Evolutionary conservation across 495 filamentous ascomycete species (phyloP), one percentile per base, ranked within the genome.

Genomic region (Aspergillus haitiensis): DNA sequence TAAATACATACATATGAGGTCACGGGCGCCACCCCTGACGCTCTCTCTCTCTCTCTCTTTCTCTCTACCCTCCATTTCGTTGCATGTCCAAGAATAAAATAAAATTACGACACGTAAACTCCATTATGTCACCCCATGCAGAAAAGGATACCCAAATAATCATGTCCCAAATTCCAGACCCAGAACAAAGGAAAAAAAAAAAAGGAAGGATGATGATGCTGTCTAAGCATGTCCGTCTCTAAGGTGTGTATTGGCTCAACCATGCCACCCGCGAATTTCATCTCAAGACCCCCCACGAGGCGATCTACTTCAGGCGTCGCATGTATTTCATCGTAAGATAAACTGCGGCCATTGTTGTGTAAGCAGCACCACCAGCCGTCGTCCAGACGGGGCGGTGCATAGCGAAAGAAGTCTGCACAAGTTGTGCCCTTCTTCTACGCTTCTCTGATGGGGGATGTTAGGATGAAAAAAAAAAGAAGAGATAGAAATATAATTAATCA

Each of bases 351-450:
- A 67, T 60, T 6, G 69, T 74, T 16, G 76, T 79, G 59, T 79
- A 79, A 7, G 69, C 64, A 37, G 67, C 76, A 13, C 71, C 75
- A 1, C 54, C 69, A 7, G 72, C 76, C 5, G 75, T 68, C 15
- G 76, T 37, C 76, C 76, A 79, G 50, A 79, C 75, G 2, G 76
- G 76, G 54, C 70, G 67, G 49, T 79, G 76, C 33, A 70, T 65
- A 36, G 54, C 69, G 16, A 79, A 61, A 7, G 76, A 79, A 31
- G 72, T 76, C 42, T 64, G 66, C 0, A 79, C 62, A 54, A 78
- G 13, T 45, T 72, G 61, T 21, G 57, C 64, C 60, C 65, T 69
- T 65, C 59, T 67, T 63, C 60, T 66, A 56, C 58, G 70, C 65
- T 71, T 75, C 71, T 64, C 63, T 67, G 39, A 50, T 36, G 51